phyloP scores from a whole-genome alignment of 129 eudicot species.

The Flaveria ramosissima region DNA sequence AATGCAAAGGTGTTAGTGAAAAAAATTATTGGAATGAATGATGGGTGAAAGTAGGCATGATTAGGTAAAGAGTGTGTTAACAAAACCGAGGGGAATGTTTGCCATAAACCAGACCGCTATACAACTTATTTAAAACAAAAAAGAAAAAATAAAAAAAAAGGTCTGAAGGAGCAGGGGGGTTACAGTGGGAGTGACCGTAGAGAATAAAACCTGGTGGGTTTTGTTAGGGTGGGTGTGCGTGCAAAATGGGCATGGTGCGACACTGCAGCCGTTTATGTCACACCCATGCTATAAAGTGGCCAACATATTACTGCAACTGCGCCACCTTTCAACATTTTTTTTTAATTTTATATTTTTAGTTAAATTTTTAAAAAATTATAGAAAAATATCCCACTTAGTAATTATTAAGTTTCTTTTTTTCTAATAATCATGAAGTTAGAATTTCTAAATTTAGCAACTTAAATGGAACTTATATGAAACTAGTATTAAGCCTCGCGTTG shows the following conservation, averaged over 20 bases:
- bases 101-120: slow-evolving; percentile 48
- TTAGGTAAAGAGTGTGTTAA: slow-evolving; percentile 14
- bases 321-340: slow-evolving; percentile 21
- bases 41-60: slow-evolving; percentile 22
- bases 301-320: slow-evolving; percentile 25
- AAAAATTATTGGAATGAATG: not conserved
- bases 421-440: too few species aligned
- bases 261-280: slow-evolving; percentile 40
- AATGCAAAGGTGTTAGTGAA: not conserved
- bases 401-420: too few species aligned
- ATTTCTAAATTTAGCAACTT: too few species aligned
- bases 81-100: slow-evolving; percentile 62
- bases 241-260: slow-evolving; percentile 30
- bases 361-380: too few species aligned
- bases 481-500: too few species aligned
- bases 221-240: slow-evolving; percentile 26
- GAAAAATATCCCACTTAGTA: too few species aligned
- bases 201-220: slow-evolving; percentile 18
- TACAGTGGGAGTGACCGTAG: slow-evolving; percentile 25
- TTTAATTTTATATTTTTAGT: not conserved
- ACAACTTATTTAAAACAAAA: not conserved
- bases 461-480: too few species aligned
- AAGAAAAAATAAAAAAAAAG: not conserved
- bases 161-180: not conserved
- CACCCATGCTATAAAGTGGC: slow-evolving; percentile 39